Evolutionary conservation across 352 stramenopile species (phyloP).

Genomic region (Globisporangium barbulae): DNA sequence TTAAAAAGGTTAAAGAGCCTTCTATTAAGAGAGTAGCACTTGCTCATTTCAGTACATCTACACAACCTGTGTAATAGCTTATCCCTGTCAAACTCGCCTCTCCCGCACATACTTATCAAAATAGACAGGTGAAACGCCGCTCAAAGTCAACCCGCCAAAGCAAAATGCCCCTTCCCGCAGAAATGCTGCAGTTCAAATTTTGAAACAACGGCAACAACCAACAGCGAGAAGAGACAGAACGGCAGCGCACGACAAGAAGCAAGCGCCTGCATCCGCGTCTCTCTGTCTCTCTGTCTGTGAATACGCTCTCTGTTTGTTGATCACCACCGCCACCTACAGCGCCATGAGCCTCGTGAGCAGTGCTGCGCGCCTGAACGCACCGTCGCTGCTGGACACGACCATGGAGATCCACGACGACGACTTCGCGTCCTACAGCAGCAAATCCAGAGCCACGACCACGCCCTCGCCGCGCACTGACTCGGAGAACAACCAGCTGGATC

Average conservation of each 20-base stretch:
- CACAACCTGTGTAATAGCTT: neutral
- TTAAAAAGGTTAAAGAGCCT: neutral
- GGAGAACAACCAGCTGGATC: slow-evolving; percentile 24
- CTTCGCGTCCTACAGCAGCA: slow-evolving; percentile 3
- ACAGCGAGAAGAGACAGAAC: neutral
- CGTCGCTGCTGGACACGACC: slow-evolving; percentile 32
- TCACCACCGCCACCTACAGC: neutral
- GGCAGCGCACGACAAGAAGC: neutral
- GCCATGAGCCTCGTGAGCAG: slow-evolving; percentile 5
- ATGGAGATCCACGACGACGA: slow-evolving; percentile 33
- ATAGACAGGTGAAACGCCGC: neutral
- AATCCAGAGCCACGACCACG: slow-evolving; percentile 5
- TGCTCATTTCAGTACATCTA: neutral
- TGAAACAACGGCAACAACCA: neutral
- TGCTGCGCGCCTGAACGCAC: slow-evolving; percentile 2
- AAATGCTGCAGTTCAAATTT: slow-evolving; percentile 4
- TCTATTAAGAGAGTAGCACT: neutral
- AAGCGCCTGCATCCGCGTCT: neutral
- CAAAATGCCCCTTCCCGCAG: neutral
- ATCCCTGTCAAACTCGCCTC: neutral
- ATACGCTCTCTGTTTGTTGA: neutral
- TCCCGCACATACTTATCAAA: neutral
- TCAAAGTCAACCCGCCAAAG: neutral
- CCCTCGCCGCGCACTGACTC: slow-evolving; percentile 16
- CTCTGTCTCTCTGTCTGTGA: neutral